Evolutionary conservation across 2,329 filamentous ascomycete species (phyloP).

Genomic region (Cercospora sojina): DNA sequence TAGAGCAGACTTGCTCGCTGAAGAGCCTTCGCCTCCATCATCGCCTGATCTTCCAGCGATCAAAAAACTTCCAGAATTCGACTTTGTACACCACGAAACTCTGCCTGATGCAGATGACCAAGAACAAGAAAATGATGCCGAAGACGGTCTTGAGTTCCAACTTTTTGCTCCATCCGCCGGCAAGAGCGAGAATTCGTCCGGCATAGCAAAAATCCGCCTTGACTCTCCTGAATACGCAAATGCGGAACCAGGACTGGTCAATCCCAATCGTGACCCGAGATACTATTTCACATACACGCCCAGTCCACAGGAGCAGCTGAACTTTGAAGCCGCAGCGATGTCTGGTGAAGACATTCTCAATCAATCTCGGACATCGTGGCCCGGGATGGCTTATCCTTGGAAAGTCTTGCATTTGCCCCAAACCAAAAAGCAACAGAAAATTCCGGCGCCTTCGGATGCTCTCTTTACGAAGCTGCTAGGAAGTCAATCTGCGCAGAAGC

Average conservation of each 20-base stretch:
- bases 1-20: slow-evolving; percentile 23
- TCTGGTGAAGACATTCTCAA: slow-evolving; percentile 22
- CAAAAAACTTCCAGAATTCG: slow-evolving; percentile 17
- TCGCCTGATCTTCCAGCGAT: slow-evolving; percentile 16
- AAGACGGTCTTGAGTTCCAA: slow-evolving; percentile 25
- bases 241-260: slow-evolving; percentile 23
- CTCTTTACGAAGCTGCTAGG: slow-evolving; percentile 12
- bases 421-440: slow-evolving; percentile 18
- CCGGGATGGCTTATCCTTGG: slow-evolving; percentile 27
- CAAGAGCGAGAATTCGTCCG: background rate
- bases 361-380: slow-evolving; percentile 17
- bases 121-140: background rate
- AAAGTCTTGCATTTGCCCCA: slow-evolving; percentile 24
- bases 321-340: slow-evolving; percentile 20
- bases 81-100: slow-evolving; percentile 21
- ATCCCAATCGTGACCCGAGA: slow-evolving; percentile 12
- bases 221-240: slow-evolving; percentile 23
- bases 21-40: slow-evolving; percentile 14
- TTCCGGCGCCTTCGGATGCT: slow-evolving; percentile 9
- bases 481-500: slow-evolving; percentile 22
- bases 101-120: background rate
- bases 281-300: slow-evolving; percentile 26
- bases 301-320: slow-evolving; percentile 4
- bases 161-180: slow-evolving; percentile 24
- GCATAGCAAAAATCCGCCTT: slow-evolving; percentile 27